A percentile compares a stretch with the other conserved stretches of the same genome.
Conservation (phyloP, 306 rosid species). For the Medicago truncatula region DNA sequence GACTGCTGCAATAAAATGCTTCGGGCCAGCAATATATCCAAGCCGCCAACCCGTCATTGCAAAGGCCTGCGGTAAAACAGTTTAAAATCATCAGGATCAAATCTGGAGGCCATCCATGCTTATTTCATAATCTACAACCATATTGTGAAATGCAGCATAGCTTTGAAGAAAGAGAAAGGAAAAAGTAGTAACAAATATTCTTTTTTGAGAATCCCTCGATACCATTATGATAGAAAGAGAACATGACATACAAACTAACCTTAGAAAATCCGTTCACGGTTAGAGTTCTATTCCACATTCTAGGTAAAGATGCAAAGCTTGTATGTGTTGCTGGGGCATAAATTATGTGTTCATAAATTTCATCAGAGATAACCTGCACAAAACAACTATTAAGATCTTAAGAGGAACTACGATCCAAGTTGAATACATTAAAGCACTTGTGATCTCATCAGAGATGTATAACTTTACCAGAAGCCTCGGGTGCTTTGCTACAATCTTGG, state of each 20-base stretch:
- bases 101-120: constrained; percentile 7
- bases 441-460: constrained; percentile 18
- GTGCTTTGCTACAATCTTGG: constrained; percentile 84
- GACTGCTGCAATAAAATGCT: constrained; percentile 83
- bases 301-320: constrained; percentile 95
- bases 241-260: constrained; percentile 47
- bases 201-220: not conserved
- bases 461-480: constrained; percentile 92
- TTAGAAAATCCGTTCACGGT: constrained; percentile 97
- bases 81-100: constrained; percentile 45
- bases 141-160: constrained; percentile 12
- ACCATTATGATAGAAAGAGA: constrained; percentile 21
- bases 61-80: constrained; percentile 66
- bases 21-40: constrained; percentile 96
- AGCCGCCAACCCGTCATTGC: constrained; percentile 99
- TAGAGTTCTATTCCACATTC: constrained; percentile 96
- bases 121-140: constrained; percentile 6
- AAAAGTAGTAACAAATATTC: too few relatives aligned
- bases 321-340: constrained; percentile 94
- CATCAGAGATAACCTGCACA: constrained; percentile 85
- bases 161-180: too few relatives aligned
- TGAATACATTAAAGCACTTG: constrained; percentile 24
- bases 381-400: constrained; percentile 36
- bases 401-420: constrained; percentile 22
- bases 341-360: constrained; percentile 92